Base-by-base conservation (phyloP, 768 basidiomycete genomes). In the Dendrothele bispora region DNA sequence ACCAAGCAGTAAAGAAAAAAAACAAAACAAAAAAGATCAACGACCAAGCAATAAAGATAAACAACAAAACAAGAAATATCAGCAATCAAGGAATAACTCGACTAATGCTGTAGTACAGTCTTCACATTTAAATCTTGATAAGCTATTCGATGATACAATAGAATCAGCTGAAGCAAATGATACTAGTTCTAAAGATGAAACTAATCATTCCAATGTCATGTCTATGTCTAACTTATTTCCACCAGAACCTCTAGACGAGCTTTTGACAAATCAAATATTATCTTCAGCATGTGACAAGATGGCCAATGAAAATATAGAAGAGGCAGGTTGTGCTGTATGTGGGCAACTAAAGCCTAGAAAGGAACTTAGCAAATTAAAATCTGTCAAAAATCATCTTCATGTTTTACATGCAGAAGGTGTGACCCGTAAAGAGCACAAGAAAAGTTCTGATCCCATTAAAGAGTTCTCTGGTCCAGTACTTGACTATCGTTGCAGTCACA, bases 251-350 rank as follows among this genome's bases (percentile, higher is more conserved):
- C 7, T 43, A 12, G 28, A 22, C n/a, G 2, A 3, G 2, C 5
- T n/a, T 7, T 15, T 26, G 4, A 3, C 18, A 43, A 25, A 28
- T 18, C 10, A 24, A 18, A 29, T 28, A 3, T 7, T 43, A 5
- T 18, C 24, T 2, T 15, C 1, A 1, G 42, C 26, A 15, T 43
- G 42, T 17, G 18, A 2, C 2, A 8, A 26, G 7, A 7, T 43
- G 1, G 26, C 12, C 3, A 4, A 17, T 20, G 42, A 25, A 15
- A 1, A 30, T 26, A 25, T 43, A 14, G 37, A 48, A 26, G 52
- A 55, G 39, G 45, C 43, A 5, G 55, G 56, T 4, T 55, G 54
- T 48, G 54, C 56, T 1, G 55, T 55, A 1, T 58, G 55, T 35
- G 55, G 54, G 5, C 45, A 49, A 34, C 20, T 52, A 2, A n/a